Base-by-base conservation (phyloP, 495 filamentous ascomycete genomes). In the Amphirosellinia nigrospora region DNA sequence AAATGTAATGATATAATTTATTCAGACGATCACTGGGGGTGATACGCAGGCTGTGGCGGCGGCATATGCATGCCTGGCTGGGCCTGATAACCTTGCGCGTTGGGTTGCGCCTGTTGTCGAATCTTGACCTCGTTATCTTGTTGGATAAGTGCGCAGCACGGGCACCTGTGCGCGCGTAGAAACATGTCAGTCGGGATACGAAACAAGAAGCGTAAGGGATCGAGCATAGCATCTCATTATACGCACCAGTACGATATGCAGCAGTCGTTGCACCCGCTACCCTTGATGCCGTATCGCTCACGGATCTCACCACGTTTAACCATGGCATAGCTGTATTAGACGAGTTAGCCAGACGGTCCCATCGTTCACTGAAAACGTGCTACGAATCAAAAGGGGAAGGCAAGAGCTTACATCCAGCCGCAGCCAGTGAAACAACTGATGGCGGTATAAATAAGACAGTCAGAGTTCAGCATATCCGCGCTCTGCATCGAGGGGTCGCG, bases 261-360 rank as follows among this genome's bases (percentile, higher is more conserved):
- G 75, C 81, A 87, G 73, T 90, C 89, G 43, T 68, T 80, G 77
- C 78, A 79, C 10, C 76, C 80, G 61, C 82, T 83, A 38, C 88
- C 88, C n/a, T 85, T 73, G 77, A 91, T 85, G 66, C 80, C 73
- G 77, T 86, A 87, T 28, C 78, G 79, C 26, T 85, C 71, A 15
- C 89, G 85, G 63, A 89, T 80, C 59, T 87, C 82, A 46, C 75
- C 72, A 45, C 88, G 87, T 74, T 89, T 86, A 69, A 88, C 72
- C 79, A 86, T 84, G 61, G 64, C 69, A 62, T 83, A 73, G 53
- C 79, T 78, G 68, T 62, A 10, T 58, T 21, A 66, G 50, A 43
- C 15, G 36, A 16, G 13, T 63, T 66, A 46, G 61, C 39, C 0
- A 23, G 16, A 23, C 4, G 13, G n/a, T 52, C 23, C 38, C 30